Base-by-base conservation (phyloP, 148 eudicot genomes). In the Camellia lanceoleosa region DNA sequence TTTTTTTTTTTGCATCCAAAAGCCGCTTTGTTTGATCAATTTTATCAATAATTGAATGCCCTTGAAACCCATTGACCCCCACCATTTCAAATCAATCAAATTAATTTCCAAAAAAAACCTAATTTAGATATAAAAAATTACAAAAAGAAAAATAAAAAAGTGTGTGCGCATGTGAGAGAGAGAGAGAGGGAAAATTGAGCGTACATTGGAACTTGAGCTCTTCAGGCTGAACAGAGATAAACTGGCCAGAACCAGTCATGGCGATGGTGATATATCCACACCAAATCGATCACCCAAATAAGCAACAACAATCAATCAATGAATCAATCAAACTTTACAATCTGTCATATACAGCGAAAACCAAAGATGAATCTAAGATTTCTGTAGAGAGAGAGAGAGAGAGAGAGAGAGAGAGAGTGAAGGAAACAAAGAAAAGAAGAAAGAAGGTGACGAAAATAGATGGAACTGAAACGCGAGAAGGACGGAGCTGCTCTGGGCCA, bases 171-270 rank as follows among this genome's bases (percentile, higher is more conserved):
- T 43, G 16, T 11, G 14, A 47, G 38, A 2, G 23, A 66, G 23
- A 38, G 15, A 5, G 38, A 69, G 23, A 44, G 15, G n/a, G 38
- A 30, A 30, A 30, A 30, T 4, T 19, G 30, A 18, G 77, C 85
- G 11, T 89, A 93, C 97, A 84, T 80, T 85, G 89, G 64, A 93
- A 93, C 79, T 72, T 91, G 83, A 93, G 92, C 80, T 93, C 97
- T 9, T 91, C 93, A 46, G 97, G 97, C 3, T 87, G 87, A 84
- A 93, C 91, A 68, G 89, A 80, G 71, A 91, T 85, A 83, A 90
- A 86, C 71, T 84, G 91, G 71, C 84, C 86, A 78, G 79, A 15
- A 80, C 76, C 73, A 79, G 79, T 82, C 87, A 86, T 87, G 68
- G 79, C 79, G 77, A 72, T 60, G 80, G 80, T 11, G 51, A 47